These are phyloP conservation scores for Thelonectria olida DNA, from an alignment of 2,329 filamentous ascomycete species.

Conservation along the genomic window DNA sequence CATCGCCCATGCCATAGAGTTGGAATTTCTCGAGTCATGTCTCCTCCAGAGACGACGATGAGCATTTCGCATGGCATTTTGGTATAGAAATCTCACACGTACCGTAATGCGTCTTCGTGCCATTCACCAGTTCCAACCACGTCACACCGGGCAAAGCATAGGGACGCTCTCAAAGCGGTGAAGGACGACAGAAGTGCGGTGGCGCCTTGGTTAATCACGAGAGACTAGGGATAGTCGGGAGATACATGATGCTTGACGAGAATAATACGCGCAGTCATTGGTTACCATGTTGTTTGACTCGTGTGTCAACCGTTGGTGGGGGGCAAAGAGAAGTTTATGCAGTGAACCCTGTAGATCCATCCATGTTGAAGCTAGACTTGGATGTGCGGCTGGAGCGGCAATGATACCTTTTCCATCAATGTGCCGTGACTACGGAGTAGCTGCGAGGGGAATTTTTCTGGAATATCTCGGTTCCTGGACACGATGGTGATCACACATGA, in stretches of 20 bases:
- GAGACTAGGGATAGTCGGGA: background rate
- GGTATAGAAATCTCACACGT: too few species aligned
- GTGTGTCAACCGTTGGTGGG: background rate
- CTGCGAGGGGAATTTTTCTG: background rate
- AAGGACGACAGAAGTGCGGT: background rate
- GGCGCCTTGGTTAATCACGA: background rate
- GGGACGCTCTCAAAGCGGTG: background rate
- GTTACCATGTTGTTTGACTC: background rate
- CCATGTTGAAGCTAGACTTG: background rate
- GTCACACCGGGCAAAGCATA: background rate
- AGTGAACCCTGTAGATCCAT: background rate
- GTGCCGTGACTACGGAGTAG: too few species aligned
- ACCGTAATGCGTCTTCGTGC: too few species aligned
- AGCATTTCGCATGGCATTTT: too few species aligned
- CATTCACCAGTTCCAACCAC: too few species aligned
- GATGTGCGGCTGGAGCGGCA: background rate
- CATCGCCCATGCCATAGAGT: too few species aligned
- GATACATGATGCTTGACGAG: background rate
- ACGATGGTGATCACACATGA: background rate
- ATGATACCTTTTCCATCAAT: background rate
- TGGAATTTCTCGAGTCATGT: too few species aligned
- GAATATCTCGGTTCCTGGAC: background rate
- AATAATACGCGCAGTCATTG: background rate
- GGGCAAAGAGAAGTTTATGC: background rate
- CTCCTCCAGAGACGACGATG: too few species aligned